Evolutionary conservation across 2,329 filamentous ascomycete species (phyloP).

Genomic region (Xylariales sp.): DNA sequence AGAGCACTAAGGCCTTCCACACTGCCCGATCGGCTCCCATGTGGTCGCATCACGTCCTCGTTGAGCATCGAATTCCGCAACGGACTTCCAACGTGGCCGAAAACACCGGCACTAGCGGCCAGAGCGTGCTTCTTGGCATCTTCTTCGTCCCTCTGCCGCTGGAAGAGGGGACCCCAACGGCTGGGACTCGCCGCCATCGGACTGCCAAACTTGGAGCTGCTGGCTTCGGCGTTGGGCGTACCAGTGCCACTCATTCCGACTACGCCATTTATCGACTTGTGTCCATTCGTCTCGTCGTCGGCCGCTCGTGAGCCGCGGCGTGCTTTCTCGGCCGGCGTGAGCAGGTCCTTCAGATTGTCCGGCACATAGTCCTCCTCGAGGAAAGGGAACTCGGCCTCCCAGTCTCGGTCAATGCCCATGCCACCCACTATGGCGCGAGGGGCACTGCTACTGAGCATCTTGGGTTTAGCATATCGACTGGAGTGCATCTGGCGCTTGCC

Average conservation of each 20-base stretch:
- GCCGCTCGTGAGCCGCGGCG: conserved; percentile 54
- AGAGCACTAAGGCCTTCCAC: conserved; percentile 52
- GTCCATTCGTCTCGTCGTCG: conserved; percentile 45
- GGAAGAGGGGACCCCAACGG: conserved; percentile 57
- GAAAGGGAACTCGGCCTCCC: conserved; percentile 68
- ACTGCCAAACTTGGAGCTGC: conserved; percentile 56
- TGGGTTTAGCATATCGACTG: conserved; percentile 62
- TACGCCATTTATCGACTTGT: conserved; percentile 28
- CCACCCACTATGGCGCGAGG: conserved; percentile 44
- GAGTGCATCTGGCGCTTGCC: conserved; percentile 68
- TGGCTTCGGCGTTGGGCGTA: conserved; percentile 35
- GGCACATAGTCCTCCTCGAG: conserved; percentile 84
- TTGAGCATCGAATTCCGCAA: conserved; percentile 59
- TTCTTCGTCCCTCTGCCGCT: conserved; percentile 56
- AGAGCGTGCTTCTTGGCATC: conserved; percentile 40
- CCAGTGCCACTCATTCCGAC: conserved; percentile 32
- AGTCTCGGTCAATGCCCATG: conserved; percentile 61
- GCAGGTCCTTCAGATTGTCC: conserved; percentile 59
- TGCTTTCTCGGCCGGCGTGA: conserved; percentile 64
- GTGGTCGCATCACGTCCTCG: conserved; percentile 42
- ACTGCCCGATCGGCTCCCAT: conserved; percentile 38
- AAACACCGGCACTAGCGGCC: conserved; percentile 45
- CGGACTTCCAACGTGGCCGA: conserved; percentile 63
- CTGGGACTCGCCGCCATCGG: conserved; percentile 55
- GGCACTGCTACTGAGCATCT: conserved; percentile 64